Evolutionary conservation across 768 basidiomycete species (phyloP).

Genomic region (Megacollybia marginata): DNA sequence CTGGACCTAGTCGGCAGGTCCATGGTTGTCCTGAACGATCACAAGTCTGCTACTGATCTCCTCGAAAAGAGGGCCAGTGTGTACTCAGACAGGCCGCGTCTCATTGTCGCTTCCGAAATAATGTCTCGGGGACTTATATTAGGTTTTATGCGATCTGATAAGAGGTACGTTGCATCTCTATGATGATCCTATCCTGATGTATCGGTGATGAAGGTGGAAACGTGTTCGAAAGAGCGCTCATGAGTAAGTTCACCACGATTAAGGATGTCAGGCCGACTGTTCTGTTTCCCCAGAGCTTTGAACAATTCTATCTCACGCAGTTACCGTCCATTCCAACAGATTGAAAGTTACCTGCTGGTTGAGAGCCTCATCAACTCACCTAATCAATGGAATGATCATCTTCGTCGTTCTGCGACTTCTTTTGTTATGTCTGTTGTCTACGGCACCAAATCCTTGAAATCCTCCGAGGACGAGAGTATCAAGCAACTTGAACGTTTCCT

Average conservation of each 20-base stretch:
- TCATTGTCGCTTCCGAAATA: conserved; percentile 21
- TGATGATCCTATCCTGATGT: background rate
- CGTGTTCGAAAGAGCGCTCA: background rate
- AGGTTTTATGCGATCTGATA: conserved; percentile 14
- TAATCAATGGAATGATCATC: conserved; percentile 4
- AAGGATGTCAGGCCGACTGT: no score
- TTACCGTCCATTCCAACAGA: conserved; percentile 6
- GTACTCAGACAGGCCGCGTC: conserved; percentile 18
- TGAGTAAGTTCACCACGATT: no score
- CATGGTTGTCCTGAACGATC: conserved; percentile 23
- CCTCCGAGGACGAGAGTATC: conserved; percentile 7
- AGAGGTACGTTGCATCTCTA: conserved; percentile 10
- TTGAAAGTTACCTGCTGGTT: conserved; percentile 4
- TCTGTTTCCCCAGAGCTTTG: conserved; percentile 9
- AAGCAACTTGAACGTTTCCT: conserved; percentile 10
- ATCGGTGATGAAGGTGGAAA: background rate
- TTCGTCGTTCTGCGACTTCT: conserved; percentile 4
- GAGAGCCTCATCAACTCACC: conserved; percentile 1
- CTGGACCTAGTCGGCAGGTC: conserved; percentile 10
- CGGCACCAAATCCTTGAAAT: conserved; percentile 3
- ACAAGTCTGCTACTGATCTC: conserved; percentile 22
- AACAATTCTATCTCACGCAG: conserved; percentile 4
- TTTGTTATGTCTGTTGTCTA: conserved; percentile 9
- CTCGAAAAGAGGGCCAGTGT: conserved; percentile 21
- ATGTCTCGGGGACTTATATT: conserved; percentile 21